Evolutionary conservation across 108 stramenopile genomes (phyloP), one percentile per base, ranked within the genome.

Genomic region (Discostella stelligeroides): DNA sequence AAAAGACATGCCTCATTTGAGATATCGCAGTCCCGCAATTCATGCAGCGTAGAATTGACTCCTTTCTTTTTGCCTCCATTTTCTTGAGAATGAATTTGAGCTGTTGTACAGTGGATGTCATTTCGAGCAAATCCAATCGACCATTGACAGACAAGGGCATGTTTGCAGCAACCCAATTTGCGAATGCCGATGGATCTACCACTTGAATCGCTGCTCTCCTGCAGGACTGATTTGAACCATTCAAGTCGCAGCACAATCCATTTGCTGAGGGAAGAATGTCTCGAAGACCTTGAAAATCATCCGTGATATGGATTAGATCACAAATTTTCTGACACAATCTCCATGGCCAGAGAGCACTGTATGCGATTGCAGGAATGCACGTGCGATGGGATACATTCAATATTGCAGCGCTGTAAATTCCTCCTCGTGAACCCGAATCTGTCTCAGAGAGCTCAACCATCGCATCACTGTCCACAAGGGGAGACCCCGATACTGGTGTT

Each of bases 111-210:
- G 68, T 72, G 50, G 57, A 80, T 42, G 55, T 2, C 69, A 82
- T 82, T 64, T 86, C 69, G 15, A 95, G 60, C 15, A 95, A 41
- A 50, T 82, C 63, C 14, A 88, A 53, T 18, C 84, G 76, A 58
- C 92, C 90, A 5, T 66, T 60, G 75, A 82, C 68, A 18, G 84
- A 71, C 15, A 95, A 68, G 1, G 93, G 82, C 54, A 91, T 64
- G 51, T 92, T 89, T 11, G 85, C 69, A n/a, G 86, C 73, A 43
- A 91, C 47, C 90, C 91, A 90, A 50, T 82, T 90, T n/a, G 87
- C 81, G 76, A 95, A 92, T 6, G 65, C 68, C 1, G 57, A 54
- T 50, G 79, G 79, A 29, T 82, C 69, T 17, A 82, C 42, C 10
- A 82, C 72, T 38, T 59, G 72, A 60, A 68, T 53, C 20, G 46